Base-by-base conservation (phyloP, 2,329 filamentous ascomycete species). In the Teratosphaeria gauchensis region DNA sequence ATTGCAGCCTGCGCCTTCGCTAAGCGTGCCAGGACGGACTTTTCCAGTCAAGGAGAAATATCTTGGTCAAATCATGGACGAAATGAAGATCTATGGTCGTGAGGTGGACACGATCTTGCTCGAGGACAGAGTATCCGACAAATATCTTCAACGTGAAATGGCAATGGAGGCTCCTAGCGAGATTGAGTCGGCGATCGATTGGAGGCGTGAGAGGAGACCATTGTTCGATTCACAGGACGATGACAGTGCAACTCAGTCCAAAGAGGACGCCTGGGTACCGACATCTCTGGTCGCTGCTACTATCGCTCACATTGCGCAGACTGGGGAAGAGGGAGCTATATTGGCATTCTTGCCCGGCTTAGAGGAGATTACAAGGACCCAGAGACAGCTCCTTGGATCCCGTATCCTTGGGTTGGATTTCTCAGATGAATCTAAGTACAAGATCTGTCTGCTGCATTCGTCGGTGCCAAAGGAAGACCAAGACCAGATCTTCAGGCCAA, bases 311-410 rank as follows among this genome's bases (percentile, higher is more conserved):
- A 73, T 82, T n/a, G 66, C 73, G 32, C 71, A 71, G 28, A 76
- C 72, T 3, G 78, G 72, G 2, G 57, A 69, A 5, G 67, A 72
- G 11, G 80, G 78, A 11, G 73, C 77, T 24, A 75, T 82, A 19
- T 67, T 82, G 51, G 76, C 76, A 6, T 80, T 81, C 56, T 68
- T 82, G 8, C 78, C 78, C 2, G 78, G 78, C 5, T 58, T 77
- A 11, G 66, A 72, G 1, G 71, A 77, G 38, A 76, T 79, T 21
- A 58, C 71, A 4, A 66, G 61, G 1, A 65, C 70, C 1, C 62
- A 73, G 14, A 62, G 65, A 1, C 61, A 72, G 19, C 66, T 81
- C 11, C 53, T 59, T 11, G 56, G 55, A 21, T 56, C 59, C 2
- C 52, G 62, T 12, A 61, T 66, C 8, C 61, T 77, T 2, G 73